Percentiles rank a stretch among this genome's conserved stretches.
Evolutionary conservation across 2,329 filamentous ascomycete genomes (phyloP).

Genomic region (Corinectria fuckeliana): DNA sequence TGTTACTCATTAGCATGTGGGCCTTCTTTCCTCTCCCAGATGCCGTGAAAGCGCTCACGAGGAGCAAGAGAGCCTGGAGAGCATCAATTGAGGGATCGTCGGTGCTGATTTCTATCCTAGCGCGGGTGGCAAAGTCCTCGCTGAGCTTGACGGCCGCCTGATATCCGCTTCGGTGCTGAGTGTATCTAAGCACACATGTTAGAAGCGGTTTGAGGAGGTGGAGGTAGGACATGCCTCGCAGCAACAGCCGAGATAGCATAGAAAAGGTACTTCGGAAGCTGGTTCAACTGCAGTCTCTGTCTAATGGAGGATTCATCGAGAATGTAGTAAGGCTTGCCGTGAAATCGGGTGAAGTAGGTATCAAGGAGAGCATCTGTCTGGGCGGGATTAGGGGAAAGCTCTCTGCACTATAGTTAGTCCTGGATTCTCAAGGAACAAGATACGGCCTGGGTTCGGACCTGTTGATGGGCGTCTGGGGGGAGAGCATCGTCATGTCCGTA

Average conservation of each 20-base stretch:
- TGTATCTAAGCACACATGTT: conserved; percentile 58
- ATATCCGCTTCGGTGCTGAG: conserved; percentile 70
- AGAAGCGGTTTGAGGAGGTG: background rate
- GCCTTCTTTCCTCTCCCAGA: conserved; percentile 82
- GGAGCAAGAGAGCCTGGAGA: conserved; percentile 76
- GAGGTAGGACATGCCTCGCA: conserved; percentile 55
- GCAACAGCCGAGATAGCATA: conserved; percentile 67
- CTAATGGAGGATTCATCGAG: conserved; percentile 78
- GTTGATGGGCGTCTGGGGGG: conserved; percentile 36
- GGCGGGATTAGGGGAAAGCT: conserved; percentile 53
- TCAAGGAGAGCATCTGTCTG: conserved; percentile 72
- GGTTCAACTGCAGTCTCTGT: conserved; percentile 72
- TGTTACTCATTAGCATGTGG: conserved; percentile 81
- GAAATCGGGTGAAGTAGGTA: conserved; percentile 79
- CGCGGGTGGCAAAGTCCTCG: conserved; percentile 74
- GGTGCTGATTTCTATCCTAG: conserved; percentile 74
- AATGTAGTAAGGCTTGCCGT: conserved; percentile 83
- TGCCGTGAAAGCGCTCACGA: conserved; percentile 78
- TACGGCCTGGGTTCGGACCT: conserved; percentile 23
- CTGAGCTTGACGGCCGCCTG: conserved; percentile 71
- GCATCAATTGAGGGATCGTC: conserved; percentile 83
- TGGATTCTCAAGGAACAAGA: background rate
- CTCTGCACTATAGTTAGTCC: conserved; percentile 44
- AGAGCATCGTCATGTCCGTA: conserved; percentile 31
- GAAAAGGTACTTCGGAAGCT: conserved; percentile 63